Percentiles rank a stretch among this genome's conserved stretches.
Evolutionary conservation across 1,139 yeast genomes (phyloP).

Genomic region (Hyphopichia buzzinii): DNA sequence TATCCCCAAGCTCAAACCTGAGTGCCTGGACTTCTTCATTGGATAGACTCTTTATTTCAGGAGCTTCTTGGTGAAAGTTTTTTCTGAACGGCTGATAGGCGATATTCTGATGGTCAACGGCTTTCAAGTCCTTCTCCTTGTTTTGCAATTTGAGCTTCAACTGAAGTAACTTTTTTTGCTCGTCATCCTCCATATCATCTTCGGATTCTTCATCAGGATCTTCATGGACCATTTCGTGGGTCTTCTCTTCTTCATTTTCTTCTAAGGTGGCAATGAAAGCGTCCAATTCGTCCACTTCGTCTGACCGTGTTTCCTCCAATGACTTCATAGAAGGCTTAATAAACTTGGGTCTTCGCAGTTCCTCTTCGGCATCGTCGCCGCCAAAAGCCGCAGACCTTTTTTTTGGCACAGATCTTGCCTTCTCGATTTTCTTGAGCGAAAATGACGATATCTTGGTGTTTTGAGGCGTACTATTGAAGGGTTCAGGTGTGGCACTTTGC

Average conservation of each 20-base stretch:
- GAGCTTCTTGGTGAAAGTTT: slow-evolving; percentile 63
- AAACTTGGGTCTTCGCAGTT: slow-evolving; percentile 18
- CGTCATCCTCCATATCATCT: slow-evolving; percentile 17
- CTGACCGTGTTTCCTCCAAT: slow-evolving; percentile 3
- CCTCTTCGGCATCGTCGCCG: slow-evolving; percentile 21
- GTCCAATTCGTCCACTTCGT: slow-evolving; percentile 22
- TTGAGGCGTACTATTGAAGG: neutral
- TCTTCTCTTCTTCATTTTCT: slow-evolving; percentile 4
- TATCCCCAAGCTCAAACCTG: slow-evolving; percentile 60
- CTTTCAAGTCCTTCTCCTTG: slow-evolving; percentile 32
- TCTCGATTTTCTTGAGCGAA: slow-evolving; percentile 5
- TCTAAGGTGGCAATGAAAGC: slow-evolving; percentile 11
- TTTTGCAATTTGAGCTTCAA: slow-evolving; percentile 32
- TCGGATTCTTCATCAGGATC: slow-evolving; percentile 16
- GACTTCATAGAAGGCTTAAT: slow-evolving; percentile 20
- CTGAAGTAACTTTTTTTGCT: slow-evolving; percentile 22
- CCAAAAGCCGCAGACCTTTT: slow-evolving; percentile 11
- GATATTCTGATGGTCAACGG: slow-evolving; percentile 45
- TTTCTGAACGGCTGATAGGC: slow-evolving; percentile 58
- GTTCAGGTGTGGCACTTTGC: neutral
- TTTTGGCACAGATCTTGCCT: slow-evolving; percentile 5
- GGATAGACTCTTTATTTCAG: slow-evolving; percentile 46
- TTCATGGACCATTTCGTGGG: slow-evolving; percentile 4
- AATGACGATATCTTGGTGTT: slow-evolving; percentile 1
- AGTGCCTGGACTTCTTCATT: slow-evolving; percentile 53